Evolutionary conservation across 306 rosid species (phyloP), one percentile per base, ranked within the genome.

Genomic region (Vigna reflexopilosa): DNA sequence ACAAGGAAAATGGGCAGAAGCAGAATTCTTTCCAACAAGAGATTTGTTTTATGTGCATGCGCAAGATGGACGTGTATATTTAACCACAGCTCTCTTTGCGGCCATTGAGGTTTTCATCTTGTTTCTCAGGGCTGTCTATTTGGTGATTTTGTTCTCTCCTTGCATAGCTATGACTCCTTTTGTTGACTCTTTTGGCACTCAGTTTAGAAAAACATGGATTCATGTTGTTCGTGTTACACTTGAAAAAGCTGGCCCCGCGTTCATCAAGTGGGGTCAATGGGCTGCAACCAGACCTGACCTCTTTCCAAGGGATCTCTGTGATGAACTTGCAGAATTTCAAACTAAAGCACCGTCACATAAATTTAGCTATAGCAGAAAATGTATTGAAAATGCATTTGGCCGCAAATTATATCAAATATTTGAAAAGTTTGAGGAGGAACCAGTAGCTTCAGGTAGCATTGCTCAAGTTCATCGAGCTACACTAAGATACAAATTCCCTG

Each of bases 181-280:
- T 36, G 91, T 78, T 62, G 81, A 77, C 63, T 77, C 36, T 68
- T 76, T 83, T 24, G 96, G 97, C 40, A n/a, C 50, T 68, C 75
- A 79, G 50, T 90, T 74, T 80, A 86, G 97, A 77, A 85, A 84
- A 89, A 80, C 69, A 67, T 90, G 97, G 97, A 81, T 90, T 55
- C 90, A 38, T 61, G 58, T 81, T 55, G 90, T 93, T 14, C 91
- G 81, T 30, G 81, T 44, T 54, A 82, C 94, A 11, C 87, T 93
- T 73, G 93, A 88, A 82, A 87, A 85, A 3, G 97, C 96, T 72
- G 96, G 96, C 62, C 91, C 97, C 0, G 92, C 94, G 12, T 90
- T 93, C 73, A 93, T 90, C 58, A 93, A 93, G 72, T 93, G 97
- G 97, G 97, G 96, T 72, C 97, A 90, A 75, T 89, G 97, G 97